Percentiles rank a stretch among this genome's conserved stretches.
phyloP scores from a whole-genome alignment of 495 filamentous ascomycete genomes.

The Aspergillus avenaceus region DNA sequence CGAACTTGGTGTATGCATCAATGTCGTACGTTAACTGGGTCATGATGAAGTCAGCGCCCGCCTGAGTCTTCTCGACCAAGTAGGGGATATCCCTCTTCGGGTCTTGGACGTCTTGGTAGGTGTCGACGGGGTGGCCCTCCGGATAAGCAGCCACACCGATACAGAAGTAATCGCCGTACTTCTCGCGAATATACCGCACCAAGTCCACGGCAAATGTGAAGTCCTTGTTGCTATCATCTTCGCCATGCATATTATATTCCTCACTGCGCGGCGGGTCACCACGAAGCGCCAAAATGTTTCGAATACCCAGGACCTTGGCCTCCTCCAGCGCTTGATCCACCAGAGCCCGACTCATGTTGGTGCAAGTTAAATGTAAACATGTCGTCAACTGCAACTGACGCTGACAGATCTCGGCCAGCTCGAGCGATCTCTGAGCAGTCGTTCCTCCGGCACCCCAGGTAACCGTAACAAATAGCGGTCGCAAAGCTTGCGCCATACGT shows the following conservation, averaged over 20 bases:
- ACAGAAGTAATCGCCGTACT: constrained; percentile 93
- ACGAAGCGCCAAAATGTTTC: constrained; percentile 89
- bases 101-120: constrained; percentile 73
- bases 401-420: constrained; percentile 94
- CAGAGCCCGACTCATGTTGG: constrained; percentile 86
- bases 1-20: constrained; percentile 73
- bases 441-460: constrained; percentile 97
- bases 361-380: constrained; percentile 94
- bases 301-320: constrained; percentile 86
- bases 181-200: constrained; percentile 79
- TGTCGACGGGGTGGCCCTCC: constrained; percentile 92
- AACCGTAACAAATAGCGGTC: constrained; percentile 92
- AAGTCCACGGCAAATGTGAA: constrained; percentile 90
- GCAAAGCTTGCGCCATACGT: constrained; percentile 87
- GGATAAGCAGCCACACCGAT: constrained; percentile 93
- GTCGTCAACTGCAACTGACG: constrained; percentile 87
- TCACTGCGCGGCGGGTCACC: constrained; percentile 90
- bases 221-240: constrained; percentile 66
- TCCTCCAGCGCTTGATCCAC: constrained; percentile 88
- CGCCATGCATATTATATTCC: constrained; percentile 71
- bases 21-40: constrained; percentile 97
- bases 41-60: constrained; percentile 97
- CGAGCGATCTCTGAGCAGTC: constrained; percentile 83
- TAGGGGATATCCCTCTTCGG: constrained; percentile 80
- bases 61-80: constrained; percentile 83